Base-by-base conservation (phyloP, 83 land plant species). In the Diphasiastrum complanatum region DNA sequence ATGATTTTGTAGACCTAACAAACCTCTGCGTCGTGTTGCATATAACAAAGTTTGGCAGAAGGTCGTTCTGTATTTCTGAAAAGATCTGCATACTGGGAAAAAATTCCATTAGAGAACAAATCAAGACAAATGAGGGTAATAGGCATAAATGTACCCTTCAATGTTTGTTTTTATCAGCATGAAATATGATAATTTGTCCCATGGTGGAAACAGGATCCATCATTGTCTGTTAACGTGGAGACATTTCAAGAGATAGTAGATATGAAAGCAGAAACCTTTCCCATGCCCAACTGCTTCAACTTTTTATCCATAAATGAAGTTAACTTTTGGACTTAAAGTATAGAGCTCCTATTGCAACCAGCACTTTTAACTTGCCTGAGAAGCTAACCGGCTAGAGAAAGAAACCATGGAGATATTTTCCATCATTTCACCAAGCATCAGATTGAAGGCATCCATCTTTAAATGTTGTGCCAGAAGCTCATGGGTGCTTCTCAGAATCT, bases 11-110 rank as follows among this genome's bases (percentile, higher is more conserved):
- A 20, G 96, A 81, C 25, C 96, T 64, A 22, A 95, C 68, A 69
- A 86, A 89, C 1, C 99, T 76, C 56, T 89, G 96, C 24, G 96
- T 95, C 23, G 99, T 89, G 70, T 90, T 95, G 68, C 99, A 95
- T 18, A 95, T 77, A 49, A 86, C 75, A 50, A 86, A 89, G 60
- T 95, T 95, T 27, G 86, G 83, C 43, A 95, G 67, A 67, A 95
- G 75, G 65, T 95, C 99, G 84, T 73, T 89, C 68, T 82, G 96
- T 77, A 93, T 80, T 61, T 93, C 99, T 51, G 79, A 60, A 77
- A 85, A 83, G 19, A 93, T 77, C 99, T 93, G 60, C n/a, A 6
- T 25, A 54, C 5, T 5, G 29, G 29, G 11, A 22, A 18, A 5
- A 40, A 40, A 8, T 40, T 8, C 8, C 43, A 8, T 40, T 40